Percentiles rank a stretch among this genome's conserved stretches.
phyloP scores from a whole-genome alignment of 2,329 filamentous ascomycete genomes.

The Nemania sp. region DNA sequence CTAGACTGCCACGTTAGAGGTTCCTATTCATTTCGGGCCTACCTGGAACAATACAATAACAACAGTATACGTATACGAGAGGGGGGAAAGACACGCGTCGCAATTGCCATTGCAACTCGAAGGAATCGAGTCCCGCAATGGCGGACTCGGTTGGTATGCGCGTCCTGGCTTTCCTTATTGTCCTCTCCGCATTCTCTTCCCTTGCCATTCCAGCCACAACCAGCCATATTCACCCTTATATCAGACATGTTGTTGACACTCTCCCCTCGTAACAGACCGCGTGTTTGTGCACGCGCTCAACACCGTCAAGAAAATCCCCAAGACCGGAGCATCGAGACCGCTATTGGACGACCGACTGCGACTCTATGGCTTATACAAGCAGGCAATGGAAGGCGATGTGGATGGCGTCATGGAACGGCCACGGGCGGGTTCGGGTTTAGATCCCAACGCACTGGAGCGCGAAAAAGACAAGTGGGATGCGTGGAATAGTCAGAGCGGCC shows the following conservation, averaged over 20 bases:
- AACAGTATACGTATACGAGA: background rate
- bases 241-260: slow-evolving; percentile 23
- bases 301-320: slow-evolving; percentile 96
- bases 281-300: slow-evolving; percentile 99
- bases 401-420: slow-evolving; percentile 93
- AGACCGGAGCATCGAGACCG: slow-evolving; percentile 89
- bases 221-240: background rate
- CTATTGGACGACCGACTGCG: slow-evolving; percentile 86
- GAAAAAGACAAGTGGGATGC: slow-evolving; percentile 87
- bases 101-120: slow-evolving; percentile 30
- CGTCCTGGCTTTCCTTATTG: slow-evolving; percentile 1
- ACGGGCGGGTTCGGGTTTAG: slow-evolving; percentile 59
- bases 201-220: too few species aligned
- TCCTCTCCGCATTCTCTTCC: background rate
- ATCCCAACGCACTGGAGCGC: slow-evolving; percentile 66
- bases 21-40: background rate
- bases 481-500: slow-evolving; percentile 87
- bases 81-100: slow-evolving; percentile 10
- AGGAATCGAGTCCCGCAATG: slow-evolving; percentile 53
- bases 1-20: background rate
- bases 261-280: slow-evolving; percentile 72
- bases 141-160: slow-evolving; percentile 65
- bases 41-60: background rate
- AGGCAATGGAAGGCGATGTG: slow-evolving; percentile 98
- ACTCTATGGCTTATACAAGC: slow-evolving; percentile 98